Evolutionary conservation across 140 eudicot genomes (phyloP), one percentile per base, ranked within the genome.

Genomic region (Stevia rebaudiana): DNA sequence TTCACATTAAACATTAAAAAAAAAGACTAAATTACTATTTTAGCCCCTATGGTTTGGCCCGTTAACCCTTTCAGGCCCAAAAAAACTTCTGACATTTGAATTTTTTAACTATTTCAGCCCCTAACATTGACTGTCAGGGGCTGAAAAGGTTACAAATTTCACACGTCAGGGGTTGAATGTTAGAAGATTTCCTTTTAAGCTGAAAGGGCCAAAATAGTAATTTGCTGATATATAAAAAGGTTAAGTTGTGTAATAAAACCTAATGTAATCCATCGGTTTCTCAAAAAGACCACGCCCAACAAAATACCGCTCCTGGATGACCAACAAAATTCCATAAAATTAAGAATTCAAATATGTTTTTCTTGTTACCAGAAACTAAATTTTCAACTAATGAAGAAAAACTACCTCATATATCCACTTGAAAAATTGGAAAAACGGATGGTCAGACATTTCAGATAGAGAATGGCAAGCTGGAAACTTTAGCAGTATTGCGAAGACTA

Each of bases 231-330:
- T 46, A 42, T 36, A 41, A 30, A 52, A 51, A 63, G 31, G 35
- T 15, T 12, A 21, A 72, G 10, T 21, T 15, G 65, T 24, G 46
- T 31, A 54, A 66, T 50, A 79, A 75, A 74, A 92, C 99, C 99
- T 88, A 24, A 86, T 64, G 67, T 92, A 92, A 71, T 92, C 99
- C 36, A 80, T 75, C 53, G 94, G 81, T 35, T 69, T 88, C 77
- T 92, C 99, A 63, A 78, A 86, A 67, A 92, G 97, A 71, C 99
- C 99, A 68, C 99, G 95, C 11, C 99, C 99, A 58, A 92, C 99
- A 83, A 83, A 92, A 73, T 92, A 92, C 71, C 75, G 69, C 82
- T 91, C 98, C 98, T 91, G 82, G 12, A 72, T 24, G 54, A 35
- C 95, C 95, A 49, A 87, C 84, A 82, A 78, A 82, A 66, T 80